Conservation (phyloP, 345 rosid species). For the Clarkia xantiana region DNA sequence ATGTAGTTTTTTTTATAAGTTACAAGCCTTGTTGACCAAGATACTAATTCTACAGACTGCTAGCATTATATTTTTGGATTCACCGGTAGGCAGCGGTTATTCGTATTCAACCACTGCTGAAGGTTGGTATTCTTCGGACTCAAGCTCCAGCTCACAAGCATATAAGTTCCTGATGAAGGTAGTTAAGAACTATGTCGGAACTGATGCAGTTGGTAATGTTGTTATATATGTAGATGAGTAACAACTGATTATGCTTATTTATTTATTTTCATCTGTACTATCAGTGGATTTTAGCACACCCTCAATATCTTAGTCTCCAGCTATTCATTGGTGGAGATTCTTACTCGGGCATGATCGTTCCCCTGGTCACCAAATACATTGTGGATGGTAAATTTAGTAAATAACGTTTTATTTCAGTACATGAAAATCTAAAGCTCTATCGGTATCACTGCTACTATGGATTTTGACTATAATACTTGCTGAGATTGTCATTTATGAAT, state of each 20-base stretch:
- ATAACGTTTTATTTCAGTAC: not conserved
- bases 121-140: not conserved
- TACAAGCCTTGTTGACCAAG: not conserved
- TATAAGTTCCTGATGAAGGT: constrained; percentile 11
- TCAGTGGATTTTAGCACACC: constrained; percentile 26
- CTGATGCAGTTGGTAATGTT: too few relatives aligned
- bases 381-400: constrained; percentile 13
- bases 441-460: too few relatives aligned
- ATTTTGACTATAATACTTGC: too few relatives aligned
- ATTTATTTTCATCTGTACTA: not conserved
- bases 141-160: not conserved
- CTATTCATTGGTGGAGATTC: constrained; percentile 26
- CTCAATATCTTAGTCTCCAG: constrained; percentile 13
- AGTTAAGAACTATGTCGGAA: too few relatives aligned
- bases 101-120: constrained; percentile 2
- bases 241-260: not conserved
- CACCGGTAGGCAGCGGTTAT: constrained; percentile 8
- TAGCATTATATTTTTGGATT: constrained; percentile 7
- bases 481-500: too few relatives aligned
- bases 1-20: too few relatives aligned
- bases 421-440: too few relatives aligned
- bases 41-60: not conserved
- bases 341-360: constrained; percentile 21
- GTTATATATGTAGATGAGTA: not conserved
- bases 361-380: constrained; percentile 13